Base-by-base conservation (phyloP, 108 stramenopile genomes). In the Stephanodiscus triporus region DNA sequence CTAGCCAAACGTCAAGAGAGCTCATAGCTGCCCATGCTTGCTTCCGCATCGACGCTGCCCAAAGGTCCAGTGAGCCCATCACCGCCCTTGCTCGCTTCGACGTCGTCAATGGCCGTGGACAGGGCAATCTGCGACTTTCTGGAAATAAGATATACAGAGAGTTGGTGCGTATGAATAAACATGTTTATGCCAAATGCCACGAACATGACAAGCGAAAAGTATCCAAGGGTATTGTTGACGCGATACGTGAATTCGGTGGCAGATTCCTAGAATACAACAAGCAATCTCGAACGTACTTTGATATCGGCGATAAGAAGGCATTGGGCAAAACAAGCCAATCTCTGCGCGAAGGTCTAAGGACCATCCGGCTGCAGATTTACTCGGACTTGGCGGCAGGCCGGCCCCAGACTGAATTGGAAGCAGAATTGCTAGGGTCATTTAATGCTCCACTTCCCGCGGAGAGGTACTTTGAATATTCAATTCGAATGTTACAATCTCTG, bases 261-360 rank as follows among this genome's bases (percentile, higher is more conserved):
- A 51, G 92, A 27, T 93, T 93, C 61, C 84, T 93, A 8, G 86
- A 91, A 32, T 81, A 82, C 58, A 81, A 89, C 54, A 58, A 66
- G 27, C 32, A 4, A 17, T 59, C 78, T 8, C 78, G 78, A 9
- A 37, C 80, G 2, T 90, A 88, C 80, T 67, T 49, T 40, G 91
- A 90, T 67, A 86, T 90, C 56, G 88, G 88, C 34, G 87, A 90
- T 47, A 83, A 81, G 57, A 92, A 89, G 65, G 91, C 91, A 16
- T 74, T 78, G 8, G 84, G 82, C 54, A 92, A 89, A 69, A 90
- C 91, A 13, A 45, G 43, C 16, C 43, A 45, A 45, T 13, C 43
- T 45, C 43, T 45, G 43, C 43, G 43, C 43, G 89, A 92, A 71
- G 91, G 91, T 10, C 86, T 86, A 26, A 77, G 82, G 9, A 70